A percentile compares a stretch with the other conserved stretches of the same genome.
These are phyloP conservation scores for Vaccinium myrtillus DNA, from an alignment of 148 eudicot genomes.

Conservation along the genomic window DNA sequence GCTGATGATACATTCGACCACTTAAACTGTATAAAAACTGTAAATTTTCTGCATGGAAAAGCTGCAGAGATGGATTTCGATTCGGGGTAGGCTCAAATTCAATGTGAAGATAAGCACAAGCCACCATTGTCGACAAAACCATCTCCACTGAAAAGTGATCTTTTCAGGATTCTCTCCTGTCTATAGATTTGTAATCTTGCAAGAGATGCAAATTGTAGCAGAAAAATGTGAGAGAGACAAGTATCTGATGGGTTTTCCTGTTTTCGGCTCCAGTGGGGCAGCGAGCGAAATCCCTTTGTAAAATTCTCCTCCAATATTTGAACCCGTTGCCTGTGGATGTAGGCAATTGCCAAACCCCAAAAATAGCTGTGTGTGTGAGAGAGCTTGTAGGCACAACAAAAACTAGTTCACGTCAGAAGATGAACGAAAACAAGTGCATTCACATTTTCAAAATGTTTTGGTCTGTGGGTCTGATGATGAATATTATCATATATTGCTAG, in stretches of 20 bases:
- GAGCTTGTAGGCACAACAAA: neutral
- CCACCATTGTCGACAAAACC: neutral
- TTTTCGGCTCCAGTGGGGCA: neutral
- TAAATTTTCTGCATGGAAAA: neutral
- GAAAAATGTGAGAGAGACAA: neutral
- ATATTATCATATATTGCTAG: neutral
- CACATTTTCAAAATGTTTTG: conserved; percentile 3
- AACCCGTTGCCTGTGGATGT: no score
- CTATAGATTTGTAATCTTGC: neutral
- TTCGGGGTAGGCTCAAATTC: neutral
- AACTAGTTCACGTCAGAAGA: neutral
- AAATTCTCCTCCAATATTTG: neutral
- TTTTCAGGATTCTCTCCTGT: neutral
- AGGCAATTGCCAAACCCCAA: no score
- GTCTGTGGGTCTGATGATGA: conserved; percentile 3
- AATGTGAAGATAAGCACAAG: neutral
- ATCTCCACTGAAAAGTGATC: neutral
- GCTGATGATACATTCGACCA: neutral
- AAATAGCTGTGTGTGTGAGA: neutral
- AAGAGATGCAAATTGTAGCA: neutral
- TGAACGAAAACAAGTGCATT: neutral
- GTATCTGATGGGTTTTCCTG: neutral
- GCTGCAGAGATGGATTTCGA: neutral
- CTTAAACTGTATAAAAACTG: neutral
- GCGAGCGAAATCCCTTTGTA: neutral